Base-by-base conservation (phyloP, 768 basidiomycete genomes). In the Lenzites betulinus region DNA sequence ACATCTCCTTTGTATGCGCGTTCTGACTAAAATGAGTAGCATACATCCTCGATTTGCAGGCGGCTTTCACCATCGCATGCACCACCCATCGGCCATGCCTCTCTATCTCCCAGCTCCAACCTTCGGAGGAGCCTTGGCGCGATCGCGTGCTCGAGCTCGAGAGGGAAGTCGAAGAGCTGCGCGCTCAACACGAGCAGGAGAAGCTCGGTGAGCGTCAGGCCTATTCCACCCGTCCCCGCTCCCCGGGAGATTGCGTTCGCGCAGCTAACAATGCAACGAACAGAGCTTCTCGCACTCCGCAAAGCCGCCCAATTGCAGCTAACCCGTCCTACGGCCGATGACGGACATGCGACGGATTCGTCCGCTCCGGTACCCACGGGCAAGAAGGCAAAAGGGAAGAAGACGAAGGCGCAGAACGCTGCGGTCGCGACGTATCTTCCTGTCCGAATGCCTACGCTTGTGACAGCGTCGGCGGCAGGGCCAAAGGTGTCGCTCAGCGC, bases 81-180 rank as follows among this genome's bases (percentile, higher is more conserved):
- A 7, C 48, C 4, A 7, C 48, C 4, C 50, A 36, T 49, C 47
- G 25, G 16, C 46, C 48, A 8, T 49, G 38, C 43, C 47, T 33
- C 16, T 18, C 46, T 13, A 30, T 15, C 47, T 2, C 12, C 18
- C 18, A 22, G 25, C n/a, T 8, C 20, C 47, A 48, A 13, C 18
- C 11, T 15, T 25, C 36, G 7, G 30, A 46, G n/a, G 39, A 64
- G 3, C 58, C 58, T 11, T 83, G 82, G 82, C 76, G 75, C 46
- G 71, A 65, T 6, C 75, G 74, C 54, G 81, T 76, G 1, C 68
- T 79, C n/a, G 66, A 69, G 23, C 67, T 83, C 23, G 82, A 83
- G 59, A 71, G 64, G 50, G 73, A 81, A 30, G 63, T 76, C 36
- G 67, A 68, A 9, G 66, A 63, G 7, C 68, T 85, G 51, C 73